These are phyloP conservation scores for Tinospora cordifolia DNA, from an alignment of 164 flowering plant species.

Conservation along the genomic window DNA sequence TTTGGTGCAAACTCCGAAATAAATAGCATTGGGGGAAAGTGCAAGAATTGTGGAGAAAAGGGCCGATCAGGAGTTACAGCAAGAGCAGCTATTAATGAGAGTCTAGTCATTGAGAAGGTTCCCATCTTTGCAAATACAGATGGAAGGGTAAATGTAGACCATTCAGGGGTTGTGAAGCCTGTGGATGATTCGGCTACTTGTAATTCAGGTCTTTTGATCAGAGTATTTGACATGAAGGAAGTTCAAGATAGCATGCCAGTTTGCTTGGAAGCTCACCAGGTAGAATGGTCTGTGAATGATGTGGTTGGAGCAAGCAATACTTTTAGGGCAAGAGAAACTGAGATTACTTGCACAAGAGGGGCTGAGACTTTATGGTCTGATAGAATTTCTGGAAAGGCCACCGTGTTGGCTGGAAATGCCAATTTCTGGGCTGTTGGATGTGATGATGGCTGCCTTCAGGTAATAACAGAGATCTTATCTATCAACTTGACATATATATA, in stretches of 20 bases:
- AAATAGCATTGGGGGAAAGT: constrained; percentile 9
- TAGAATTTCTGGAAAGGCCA: constrained; percentile 70
- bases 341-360: constrained; percentile 65
- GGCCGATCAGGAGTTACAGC: constrained; percentile 74
- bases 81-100: constrained; percentile 65
- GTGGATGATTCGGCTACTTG: constrained; percentile 28
- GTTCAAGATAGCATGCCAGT: constrained; percentile 48
- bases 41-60: constrained; percentile 22
- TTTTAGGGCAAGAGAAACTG: constrained; percentile 63
- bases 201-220: constrained; percentile 42
- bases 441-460: constrained; percentile 96
- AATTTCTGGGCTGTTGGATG: constrained; percentile 99
- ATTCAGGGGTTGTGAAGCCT: constrained; percentile 31
- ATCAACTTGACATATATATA: neutral
- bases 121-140: constrained; percentile 40
- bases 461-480: constrained; percentile 17
- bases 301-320: constrained; percentile 55
- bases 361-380: constrained; percentile 80
- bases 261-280: constrained; percentile 77
- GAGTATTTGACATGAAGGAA: constrained; percentile 72
- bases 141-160: constrained; percentile 47
- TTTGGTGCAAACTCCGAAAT: constrained; percentile 35
- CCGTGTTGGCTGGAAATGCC: constrained; percentile 92
- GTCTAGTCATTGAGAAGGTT: constrained; percentile 83
- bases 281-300: constrained; percentile 72